phyloP scores from a whole-genome alignment of 2,329 filamentous ascomycete species.

The Exophiala phaeomuriformis region DNA sequence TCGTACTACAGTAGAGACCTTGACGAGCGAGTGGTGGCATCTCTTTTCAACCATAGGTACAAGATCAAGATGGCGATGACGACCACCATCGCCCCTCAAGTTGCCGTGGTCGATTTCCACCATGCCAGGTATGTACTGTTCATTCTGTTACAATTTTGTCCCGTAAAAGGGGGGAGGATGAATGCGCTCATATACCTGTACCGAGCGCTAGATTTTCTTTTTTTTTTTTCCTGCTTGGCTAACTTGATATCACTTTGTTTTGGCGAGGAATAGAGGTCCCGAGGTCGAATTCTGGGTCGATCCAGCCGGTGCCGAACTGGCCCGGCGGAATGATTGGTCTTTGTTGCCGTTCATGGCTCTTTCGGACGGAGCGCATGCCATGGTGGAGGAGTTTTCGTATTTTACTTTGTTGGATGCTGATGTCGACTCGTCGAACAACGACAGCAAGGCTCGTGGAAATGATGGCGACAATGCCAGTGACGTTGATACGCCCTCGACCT shows the following conservation, averaged over 20 bases:
- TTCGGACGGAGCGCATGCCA: conserved; percentile 92
- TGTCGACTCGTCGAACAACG: no score
- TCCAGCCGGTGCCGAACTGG: conserved; percentile 68
- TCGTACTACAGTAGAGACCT: no score
- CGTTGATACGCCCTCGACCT: background rate
- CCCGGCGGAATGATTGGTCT: conserved; percentile 78
- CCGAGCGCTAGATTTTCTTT: background rate
- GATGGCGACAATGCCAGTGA: background rate
- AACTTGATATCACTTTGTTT: background rate
- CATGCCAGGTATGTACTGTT: conserved; percentile 52
- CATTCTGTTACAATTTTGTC: background rate
- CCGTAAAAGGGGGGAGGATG: no score
- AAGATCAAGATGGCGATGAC: background rate
- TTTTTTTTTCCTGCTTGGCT: no score
- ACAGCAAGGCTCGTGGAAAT: no score
- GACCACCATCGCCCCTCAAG: conserved; percentile 49
- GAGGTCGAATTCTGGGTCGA: conserved; percentile 94
- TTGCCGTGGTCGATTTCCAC: conserved; percentile 76
- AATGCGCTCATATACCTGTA: no score
- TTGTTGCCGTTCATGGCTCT: conserved; percentile 93
- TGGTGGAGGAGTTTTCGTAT: conserved; percentile 94
- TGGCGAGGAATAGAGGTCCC: conserved; percentile 54
- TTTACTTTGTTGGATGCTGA: conserved; percentile 68
- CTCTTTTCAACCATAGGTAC: no score
- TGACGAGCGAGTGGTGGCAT: no score